Conservation (phyloP, 2,329 filamentous ascomycete species). For the Parafenestella ontariensis region DNA sequence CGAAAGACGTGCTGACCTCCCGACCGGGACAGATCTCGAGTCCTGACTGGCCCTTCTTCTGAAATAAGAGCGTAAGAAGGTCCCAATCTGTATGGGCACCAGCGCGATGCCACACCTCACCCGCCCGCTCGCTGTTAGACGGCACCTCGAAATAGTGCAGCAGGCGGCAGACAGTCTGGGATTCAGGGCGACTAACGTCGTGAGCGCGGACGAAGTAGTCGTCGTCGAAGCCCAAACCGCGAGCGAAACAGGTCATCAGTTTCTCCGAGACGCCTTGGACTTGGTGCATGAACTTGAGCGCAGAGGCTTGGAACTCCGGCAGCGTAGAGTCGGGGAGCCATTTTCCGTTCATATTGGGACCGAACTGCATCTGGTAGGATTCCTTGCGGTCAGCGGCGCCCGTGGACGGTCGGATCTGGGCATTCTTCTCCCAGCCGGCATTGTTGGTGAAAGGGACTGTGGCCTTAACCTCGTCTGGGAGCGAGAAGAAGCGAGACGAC, state of each 20-base stretch:
- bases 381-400: constrained; percentile 67
- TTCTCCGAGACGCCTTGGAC: constrained; percentile 62
- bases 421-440: constrained; percentile 67
- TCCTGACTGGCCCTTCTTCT: constrained; percentile 65
- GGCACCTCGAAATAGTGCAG: constrained; percentile 61
- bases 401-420: constrained; percentile 66
- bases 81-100: constrained; percentile 71
- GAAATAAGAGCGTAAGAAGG: constrained; percentile 68
- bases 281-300: constrained; percentile 62
- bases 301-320: constrained; percentile 57
- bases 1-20: constrained; percentile 66
- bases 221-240: constrained; percentile 63
- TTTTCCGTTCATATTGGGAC: constrained; percentile 59
- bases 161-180: constrained; percentile 63
- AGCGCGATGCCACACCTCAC: constrained; percentile 63
- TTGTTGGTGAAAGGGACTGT: constrained; percentile 64
- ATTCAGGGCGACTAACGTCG: constrained; percentile 57
- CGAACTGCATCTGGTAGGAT: constrained; percentile 69
- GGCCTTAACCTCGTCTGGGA: constrained; percentile 60
- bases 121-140: constrained; percentile 37
- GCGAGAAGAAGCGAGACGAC: constrained; percentile 62
- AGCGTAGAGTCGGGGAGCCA: constrained; percentile 61
- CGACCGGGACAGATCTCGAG: constrained; percentile 71
- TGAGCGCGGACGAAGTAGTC: constrained; percentile 65
- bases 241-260: constrained; percentile 66